Evolutionary conservation across 345 rosid species (phyloP), one percentile per base, ranked within the genome.

Genomic region (Ceriops zippeliana): DNA sequence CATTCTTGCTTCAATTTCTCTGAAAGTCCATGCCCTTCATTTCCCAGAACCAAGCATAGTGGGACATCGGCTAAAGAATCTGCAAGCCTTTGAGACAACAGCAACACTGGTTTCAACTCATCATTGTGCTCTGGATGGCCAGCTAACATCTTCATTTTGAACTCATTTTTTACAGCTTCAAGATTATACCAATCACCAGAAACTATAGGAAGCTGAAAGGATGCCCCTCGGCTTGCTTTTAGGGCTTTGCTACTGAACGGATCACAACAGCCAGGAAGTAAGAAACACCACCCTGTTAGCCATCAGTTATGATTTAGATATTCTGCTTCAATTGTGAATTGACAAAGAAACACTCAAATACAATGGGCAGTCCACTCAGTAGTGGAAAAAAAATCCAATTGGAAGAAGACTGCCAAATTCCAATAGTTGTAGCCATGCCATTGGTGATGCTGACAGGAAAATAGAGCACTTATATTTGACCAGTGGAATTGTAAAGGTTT

Each of bases 261-360:
- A 83, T 95, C 97, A 32, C 96, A 89, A 73, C 99, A 95, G 30
- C 98, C 96, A 7, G 96, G 96, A 81, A 95, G 99, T 61, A 95
- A 83, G 81, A 88, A n/a, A 86, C 89, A 67, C 97, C 97, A 73
- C 83, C 90, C 97, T 91, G 38, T 8, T 59, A 13, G 8, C 53
- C 31, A 63, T 35, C 32, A 28, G 5, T 32, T 27, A 16, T 58
- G 6, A 52, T 65, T 71, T 22, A 65, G 19, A 59, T 38, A 17
- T 71, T 63, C 21, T 19, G 34, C 16, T 42, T 34, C 28, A 62
- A 6, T 37, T 26, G 27, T n/a, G 15, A 15, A 69, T 69, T 17
- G 38, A 22, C 30, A 47, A 69, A 30, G 11, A n/a, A 60, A 6
- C 13, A 32, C 13, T 19, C 35, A 38, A 7, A 0, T 7, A 9